Conservation (phyloP, 2,329 filamentous ascomycete species). For the Paracamarosporium sp. region DNA sequence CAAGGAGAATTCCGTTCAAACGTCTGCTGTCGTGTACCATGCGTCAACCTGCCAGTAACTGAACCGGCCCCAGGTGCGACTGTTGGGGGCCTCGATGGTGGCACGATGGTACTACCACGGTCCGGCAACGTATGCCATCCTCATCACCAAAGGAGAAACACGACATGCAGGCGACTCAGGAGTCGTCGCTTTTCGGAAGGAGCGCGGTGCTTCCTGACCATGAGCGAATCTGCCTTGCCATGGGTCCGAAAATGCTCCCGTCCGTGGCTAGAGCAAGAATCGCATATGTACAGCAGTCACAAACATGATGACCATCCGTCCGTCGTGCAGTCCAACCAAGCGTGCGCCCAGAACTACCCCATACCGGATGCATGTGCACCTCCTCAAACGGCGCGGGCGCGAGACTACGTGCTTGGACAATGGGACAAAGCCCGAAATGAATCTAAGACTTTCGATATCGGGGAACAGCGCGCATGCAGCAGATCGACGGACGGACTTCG, state of each 20-base stretch:
- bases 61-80: constrained; percentile 32
- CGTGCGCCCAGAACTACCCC: not conserved
- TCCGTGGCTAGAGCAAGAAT: not conserved
- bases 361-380: constrained; percentile 1
- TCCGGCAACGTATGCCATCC: not conserved
- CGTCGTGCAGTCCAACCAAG: not conserved
- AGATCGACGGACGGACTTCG: constrained; percentile 5
- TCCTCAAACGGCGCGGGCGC: not conserved
- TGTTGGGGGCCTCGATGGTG: constrained; percentile 36
- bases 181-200: not conserved
- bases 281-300: not conserved
- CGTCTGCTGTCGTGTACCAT: constrained; percentile 28
- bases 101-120: constrained; percentile 27
- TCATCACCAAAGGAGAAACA: not conserved
- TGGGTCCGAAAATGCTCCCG: not conserved
- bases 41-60: constrained; percentile 31
- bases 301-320: not conserved
- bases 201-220: not conserved
- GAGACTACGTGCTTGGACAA: not conserved
- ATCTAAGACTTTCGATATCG: constrained; percentile 14
- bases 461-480: not conserved
- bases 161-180: constrained; percentile 7
- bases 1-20: constrained; percentile 22
- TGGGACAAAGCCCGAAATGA: constrained; percentile 16
- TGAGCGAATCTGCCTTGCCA: constrained; percentile 4